Base-by-base conservation (phyloP, 768 basidiomycete species). In the Boletus reticulatus region DNA sequence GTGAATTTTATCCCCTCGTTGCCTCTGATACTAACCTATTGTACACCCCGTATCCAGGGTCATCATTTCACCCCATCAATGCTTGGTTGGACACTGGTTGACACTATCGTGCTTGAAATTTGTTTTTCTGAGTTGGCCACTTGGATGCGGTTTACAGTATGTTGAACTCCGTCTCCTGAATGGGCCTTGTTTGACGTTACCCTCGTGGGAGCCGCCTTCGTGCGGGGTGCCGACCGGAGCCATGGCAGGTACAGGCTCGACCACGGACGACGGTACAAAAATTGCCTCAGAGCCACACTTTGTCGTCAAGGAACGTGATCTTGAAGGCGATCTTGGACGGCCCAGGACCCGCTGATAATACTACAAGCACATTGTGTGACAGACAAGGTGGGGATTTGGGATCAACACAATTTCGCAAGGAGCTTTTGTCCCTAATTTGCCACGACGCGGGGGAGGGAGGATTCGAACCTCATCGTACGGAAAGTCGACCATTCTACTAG, bases 111-210 rank as follows among this genome's bases (percentile, higher is more conserved):
- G 3, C 69, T 64, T 4, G 80, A 83, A 60, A 60, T 62, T 16
- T 58, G 64, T 81, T 80, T 52, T 70, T 78, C 59, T 78, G 57
- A 59, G 76, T 77, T 56, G 53, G 68, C 16, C 58, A 62, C n/a
- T 76, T 78, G 55, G 65, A 72, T 22, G 70, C 80, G 38, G 77
- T 16, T 20, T 78, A 17, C 73, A 73, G 24, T 69, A 73, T 34
- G 58, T 72, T 5, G 50, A 56, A 14, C 27, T 66, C 20, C 55
- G 52, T 16, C 22, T 22, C 22, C 22, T 22, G 22, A 22, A 22
- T 22, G 22, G 3, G 22, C 22, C 22, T 22, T 22, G 3, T 22
- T 22, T 3, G 22, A 22, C 22, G 22, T 22, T 22, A 22, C 22
- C 22, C 22, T 22, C 22, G 22, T 3, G 14, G 80, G 74, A 5